A percentile compares a stretch with the other conserved stretches of the same genome.
phyloP scores from a whole-genome alignment of 1,139 yeast species.

The Saccharomyces pastorianus region DNA sequence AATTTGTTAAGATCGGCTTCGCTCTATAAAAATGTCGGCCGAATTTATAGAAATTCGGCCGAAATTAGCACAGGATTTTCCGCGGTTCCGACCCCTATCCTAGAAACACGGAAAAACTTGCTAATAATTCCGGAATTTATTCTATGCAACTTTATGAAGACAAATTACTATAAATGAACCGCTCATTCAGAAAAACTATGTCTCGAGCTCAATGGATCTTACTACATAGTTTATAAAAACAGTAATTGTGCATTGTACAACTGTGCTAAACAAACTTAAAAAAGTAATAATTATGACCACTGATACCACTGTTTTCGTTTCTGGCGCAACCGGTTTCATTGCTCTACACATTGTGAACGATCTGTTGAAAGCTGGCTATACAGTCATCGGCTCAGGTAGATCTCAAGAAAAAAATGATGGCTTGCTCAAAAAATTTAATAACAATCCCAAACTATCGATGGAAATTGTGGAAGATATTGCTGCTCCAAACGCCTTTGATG shows the following conservation, averaged over 20 bases:
- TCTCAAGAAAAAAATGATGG: constrained; percentile 28
- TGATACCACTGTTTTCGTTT: constrained; percentile 33
- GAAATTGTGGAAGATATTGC: constrained; percentile 47
- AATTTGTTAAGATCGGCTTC: neutral
- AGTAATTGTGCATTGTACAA: neutral
- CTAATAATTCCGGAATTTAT: neutral
- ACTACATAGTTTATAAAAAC: neutral
- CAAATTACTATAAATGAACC: neutral
- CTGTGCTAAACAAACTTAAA: neutral
- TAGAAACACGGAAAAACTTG: neutral
- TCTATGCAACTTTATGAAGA: neutral
- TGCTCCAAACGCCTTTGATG: constrained; percentile 44
- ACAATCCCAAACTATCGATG: constrained; percentile 31
- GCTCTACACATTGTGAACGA: constrained; percentile 38
- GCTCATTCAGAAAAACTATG: neutral
- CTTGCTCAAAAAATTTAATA: constrained; percentile 16
- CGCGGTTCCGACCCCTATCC: neutral
- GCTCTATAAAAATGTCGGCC: neutral
- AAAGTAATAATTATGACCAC: neutral
- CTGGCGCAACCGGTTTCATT: constrained; percentile 49
- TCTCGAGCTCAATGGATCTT: neutral
- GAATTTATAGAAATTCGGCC: neutral
- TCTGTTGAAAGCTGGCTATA: constrained; percentile 23
- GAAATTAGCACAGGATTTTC: neutral
- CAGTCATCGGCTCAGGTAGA: constrained; percentile 35